Evolutionary conservation across 140 eudicot genomes (phyloP), one percentile per base, ranked within the genome.

Genomic region (Bidens hawaiensis): DNA sequence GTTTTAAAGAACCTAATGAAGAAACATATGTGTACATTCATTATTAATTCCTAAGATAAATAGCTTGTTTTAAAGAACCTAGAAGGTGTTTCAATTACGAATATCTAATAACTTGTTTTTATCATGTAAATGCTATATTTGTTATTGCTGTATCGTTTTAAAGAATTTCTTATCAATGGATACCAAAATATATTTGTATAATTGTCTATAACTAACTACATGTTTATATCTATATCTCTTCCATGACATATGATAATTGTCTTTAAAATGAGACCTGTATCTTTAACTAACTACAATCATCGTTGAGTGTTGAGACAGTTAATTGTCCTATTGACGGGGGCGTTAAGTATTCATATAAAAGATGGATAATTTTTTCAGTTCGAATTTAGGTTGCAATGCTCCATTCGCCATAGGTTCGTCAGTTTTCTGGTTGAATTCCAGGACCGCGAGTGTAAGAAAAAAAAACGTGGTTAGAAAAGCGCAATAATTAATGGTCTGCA

Each of bases 91-190:
- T 64, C 47, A 48, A 58, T 58, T 64, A 64, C 73, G 64, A 10
- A 31, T 57, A 70, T 58, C 15, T 15, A 70, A 70, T 64, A 70
- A 55, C 36, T 62, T 70, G 68, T 23, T 64, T 64, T 52, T 23
- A 42, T 49, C n/a, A 57, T 65, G 54, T 48, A 47, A 26, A 0
- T 38, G 8, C 30, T 33, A 23, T 57, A 12, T 19, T 40, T 38
- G 23, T 33, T n/a, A n/a, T n/a, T n/a, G n/a, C n/a, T n/a, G n/a
- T 1, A 34, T 23, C 34, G 8, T 22, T 58, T 24, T 31, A 43
- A 15, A 34, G 60, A 17, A 11, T 19, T 16, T 23, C 27, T 34
- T 38, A 22, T 24, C 6, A 2, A 16, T 64, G 18, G 26, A 63
- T 63, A 17, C 43, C 26, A 27, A 25, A 26, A 9, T 64, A 36